Percentiles rank a stretch among this genome's conserved stretches.
phyloP scores from a whole-genome alignment of 352 stramenopile genomes.

The Discostella stelligera region DNA sequence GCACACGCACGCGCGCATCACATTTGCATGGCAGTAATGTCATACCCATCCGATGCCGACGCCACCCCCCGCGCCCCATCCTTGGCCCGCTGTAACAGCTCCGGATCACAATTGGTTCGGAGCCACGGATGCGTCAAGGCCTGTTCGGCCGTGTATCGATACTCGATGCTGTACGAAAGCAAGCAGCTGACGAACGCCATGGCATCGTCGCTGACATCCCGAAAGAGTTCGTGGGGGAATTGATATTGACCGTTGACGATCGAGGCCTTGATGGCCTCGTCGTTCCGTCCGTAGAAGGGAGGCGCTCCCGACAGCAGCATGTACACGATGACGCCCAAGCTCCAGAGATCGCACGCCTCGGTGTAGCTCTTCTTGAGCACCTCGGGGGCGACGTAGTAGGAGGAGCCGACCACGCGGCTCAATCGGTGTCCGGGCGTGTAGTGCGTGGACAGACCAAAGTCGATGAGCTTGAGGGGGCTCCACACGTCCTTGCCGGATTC shows the following conservation, averaged over 20 bases:
- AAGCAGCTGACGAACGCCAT: conserved; percentile 81
- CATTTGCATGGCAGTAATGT: conserved; percentile 47
- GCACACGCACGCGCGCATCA: conserved; percentile 9
- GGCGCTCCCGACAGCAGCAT: conserved; percentile 93
- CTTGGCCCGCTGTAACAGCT: conserved; percentile 60
- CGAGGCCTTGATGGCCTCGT: conserved; percentile 76
- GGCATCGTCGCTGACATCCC: conserved; percentile 78
- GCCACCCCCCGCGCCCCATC: conserved; percentile 58
- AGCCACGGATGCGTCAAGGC: conserved; percentile 79
- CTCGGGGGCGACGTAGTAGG: conserved; percentile 87
- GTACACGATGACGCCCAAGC: conserved; percentile 93
- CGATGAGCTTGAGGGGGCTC: conserved; percentile 91
- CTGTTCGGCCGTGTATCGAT: conserved; percentile 79
- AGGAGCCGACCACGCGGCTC: conserved; percentile 77
- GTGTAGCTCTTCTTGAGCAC: conserved; percentile 92
- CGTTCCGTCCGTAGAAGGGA: conserved; percentile 88
- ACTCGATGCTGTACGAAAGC: conserved; percentile 80
- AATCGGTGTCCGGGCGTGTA: conserved; percentile 81
- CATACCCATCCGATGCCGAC: conserved; percentile 9
- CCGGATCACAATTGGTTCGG: conserved; percentile 66
- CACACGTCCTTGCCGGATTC: conserved; percentile 87
- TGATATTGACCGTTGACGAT: conserved; percentile 80
- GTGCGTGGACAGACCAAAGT: conserved; percentile 92
- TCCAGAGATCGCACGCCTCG: conserved; percentile 92
- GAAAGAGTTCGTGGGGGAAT: conserved; percentile 82